Conservation (phyloP, 305 asterid species). For the Plantago coronopus region DNA sequence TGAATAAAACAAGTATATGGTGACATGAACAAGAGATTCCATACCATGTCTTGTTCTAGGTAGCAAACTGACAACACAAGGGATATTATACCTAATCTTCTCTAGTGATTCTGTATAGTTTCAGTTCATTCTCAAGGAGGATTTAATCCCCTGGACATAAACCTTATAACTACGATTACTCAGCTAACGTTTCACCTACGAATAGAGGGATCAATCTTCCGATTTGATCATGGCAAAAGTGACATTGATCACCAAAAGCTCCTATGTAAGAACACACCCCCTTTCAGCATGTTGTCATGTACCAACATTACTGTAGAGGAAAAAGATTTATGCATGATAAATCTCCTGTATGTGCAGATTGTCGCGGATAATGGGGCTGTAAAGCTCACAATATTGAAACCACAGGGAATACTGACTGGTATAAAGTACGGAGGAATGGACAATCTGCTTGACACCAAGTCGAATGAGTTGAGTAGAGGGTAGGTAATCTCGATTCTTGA, state of each 20-base stretch:
- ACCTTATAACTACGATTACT: background rate
- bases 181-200: slow-evolving; percentile 2
- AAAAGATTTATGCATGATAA: background rate
- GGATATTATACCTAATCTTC: slow-evolving; percentile 12
- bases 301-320: background rate
- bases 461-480: slow-evolving; percentile 53
- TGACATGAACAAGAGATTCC: slow-evolving; percentile 15
- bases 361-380: slow-evolving; percentile 42
- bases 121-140: slow-evolving; percentile 22
- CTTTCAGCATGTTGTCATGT: background rate
- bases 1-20: background rate
- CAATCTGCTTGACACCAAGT: slow-evolving; percentile 43
- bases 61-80: slow-evolving; percentile 24
- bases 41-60: slow-evolving; percentile 13
- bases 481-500: slow-evolving; percentile 13
- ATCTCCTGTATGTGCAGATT: slow-evolving; percentile 32
- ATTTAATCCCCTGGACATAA: background rate
- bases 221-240: slow-evolving; percentile 33
- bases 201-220: slow-evolving; percentile 2
- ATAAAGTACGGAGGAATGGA: slow-evolving; percentile 54
- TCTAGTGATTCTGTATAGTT: background rate
- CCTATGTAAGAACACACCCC: slow-evolving; percentile 32
- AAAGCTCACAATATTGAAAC: slow-evolving; percentile 39
- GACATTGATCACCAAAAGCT: slow-evolving; percentile 32
- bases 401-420: slow-evolving; percentile 46